These are phyloP conservation scores for Somion occarium DNA, from an alignment of 1,284 basidiomycete genomes.

Conservation along the genomic window DNA sequence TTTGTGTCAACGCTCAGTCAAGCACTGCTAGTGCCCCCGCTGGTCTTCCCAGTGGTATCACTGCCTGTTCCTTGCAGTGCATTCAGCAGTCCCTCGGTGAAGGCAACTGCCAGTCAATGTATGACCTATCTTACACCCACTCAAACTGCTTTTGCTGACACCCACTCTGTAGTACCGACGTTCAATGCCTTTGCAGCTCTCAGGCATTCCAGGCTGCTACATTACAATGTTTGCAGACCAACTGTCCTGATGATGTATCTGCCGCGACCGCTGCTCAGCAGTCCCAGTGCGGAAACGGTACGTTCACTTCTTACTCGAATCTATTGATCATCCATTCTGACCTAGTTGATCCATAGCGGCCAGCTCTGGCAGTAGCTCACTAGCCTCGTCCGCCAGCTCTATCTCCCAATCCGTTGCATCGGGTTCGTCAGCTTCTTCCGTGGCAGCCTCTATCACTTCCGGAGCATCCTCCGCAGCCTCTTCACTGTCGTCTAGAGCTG, in stretches of 20 bases:
- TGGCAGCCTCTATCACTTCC: neutral
- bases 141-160: neutral
- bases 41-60: slow-evolving; percentile 15
- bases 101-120: slow-evolving; percentile 18
- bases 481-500: neutral
- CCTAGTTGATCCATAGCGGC: neutral
- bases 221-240: slow-evolving; percentile 16
- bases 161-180: slow-evolving; percentile 18
- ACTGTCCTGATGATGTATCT: slow-evolving; percentile 20
- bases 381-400: slow-evolving; percentile 4
- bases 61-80: slow-evolving; percentile 19
- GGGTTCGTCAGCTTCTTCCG: slow-evolving; percentile 8
- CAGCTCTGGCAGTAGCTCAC: slow-evolving; percentile 3
- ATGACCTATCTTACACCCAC: slow-evolving; percentile 5
- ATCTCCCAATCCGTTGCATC: slow-evolving; percentile 5
- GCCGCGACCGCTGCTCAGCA: slow-evolving; percentile 21
- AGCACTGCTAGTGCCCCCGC: slow-evolving; percentile 12
- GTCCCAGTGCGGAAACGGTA: slow-evolving; percentile 24
- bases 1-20: slow-evolving; percentile 18
- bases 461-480: neutral
- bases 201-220: slow-evolving; percentile 20
- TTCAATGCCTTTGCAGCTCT: slow-evolving; percentile 25
- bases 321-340: neutral
- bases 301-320: slow-evolving; percentile 20
- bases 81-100: slow-evolving; percentile 14